Base-by-base conservation (phyloP, 2,329 filamentous ascomycete species). In the Fusarium cyanostomum region DNA sequence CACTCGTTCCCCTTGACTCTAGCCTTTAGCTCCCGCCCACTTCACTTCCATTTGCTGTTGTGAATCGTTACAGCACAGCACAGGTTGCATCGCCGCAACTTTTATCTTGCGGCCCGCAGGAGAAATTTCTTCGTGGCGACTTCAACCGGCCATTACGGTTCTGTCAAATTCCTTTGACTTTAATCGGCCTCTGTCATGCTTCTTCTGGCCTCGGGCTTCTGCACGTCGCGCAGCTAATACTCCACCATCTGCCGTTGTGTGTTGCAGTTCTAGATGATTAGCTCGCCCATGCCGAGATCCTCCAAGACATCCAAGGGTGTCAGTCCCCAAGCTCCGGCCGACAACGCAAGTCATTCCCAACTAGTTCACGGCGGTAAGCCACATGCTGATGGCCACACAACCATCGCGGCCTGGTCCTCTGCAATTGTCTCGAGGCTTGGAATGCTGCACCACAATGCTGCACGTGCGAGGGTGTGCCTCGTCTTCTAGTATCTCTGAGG, bases 11-110 rank as follows among this genome's bases (percentile, higher is more conserved):
- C 34, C 26, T 39, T 21, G 43, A 51, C 26, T 16, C 45, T 62
- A 43, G 52, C 61, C 55, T 57, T 38, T 62, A 35, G 53, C 54
- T 57, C 48, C 56, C 54, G 60, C 65, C 67, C 68, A 71, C 64
- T 62, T 71, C 68, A 71, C 62, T 64, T n/a, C n/a, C n/a, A n/a
- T n/a, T 56, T 67, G 68, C 68, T 70, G 56, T 56, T 61, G 54
- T 61, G 52, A 39, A 71, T 68, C 57, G 69, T 69, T 69, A 62
- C 67, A 71, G 52, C 44, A 59, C 56, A 63, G 58, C 33, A 33
- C 28, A 27, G 64, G 56, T 64, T 57, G 64, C 59, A 64, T 61
- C 56, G 35, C 42, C 52, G 43, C 56, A 46, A n/a, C n/a, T n/a
- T n/a, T n/a, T n/a, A n/a, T n/a, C n/a, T n/a, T n/a, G n/a, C n/a